Evolutionary conservation across 75 land plant genomes (phyloP).

Genomic region (Cupressus sempervirens): DNA sequence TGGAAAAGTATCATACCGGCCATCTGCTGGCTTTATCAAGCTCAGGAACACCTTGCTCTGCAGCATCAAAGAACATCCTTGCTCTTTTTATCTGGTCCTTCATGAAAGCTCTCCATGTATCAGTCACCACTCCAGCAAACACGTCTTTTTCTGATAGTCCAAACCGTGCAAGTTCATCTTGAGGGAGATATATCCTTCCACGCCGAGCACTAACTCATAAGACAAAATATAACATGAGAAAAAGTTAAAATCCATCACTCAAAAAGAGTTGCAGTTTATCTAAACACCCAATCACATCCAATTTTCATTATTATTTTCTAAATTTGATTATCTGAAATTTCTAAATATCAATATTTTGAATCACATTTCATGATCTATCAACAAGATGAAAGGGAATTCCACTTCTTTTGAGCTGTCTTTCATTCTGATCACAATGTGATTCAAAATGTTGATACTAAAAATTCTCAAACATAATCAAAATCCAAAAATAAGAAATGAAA

Average conservation of each 20-base stretch:
- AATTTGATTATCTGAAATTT: too few species aligned
- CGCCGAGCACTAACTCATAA: slow-evolving; percentile 51
- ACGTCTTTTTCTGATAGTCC: slow-evolving; percentile 81
- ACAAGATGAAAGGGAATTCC: too few species aligned
- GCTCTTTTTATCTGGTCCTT: slow-evolving; percentile 70
- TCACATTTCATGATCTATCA: too few species aligned
- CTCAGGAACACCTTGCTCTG: slow-evolving; percentile 66
- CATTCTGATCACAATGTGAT: too few species aligned
- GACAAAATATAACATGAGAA: background rate
- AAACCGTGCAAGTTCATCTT: slow-evolving; percentile 72
- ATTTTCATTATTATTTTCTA: too few species aligned
- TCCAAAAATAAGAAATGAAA: too few species aligned
- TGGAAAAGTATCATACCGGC: slow-evolving; percentile 53
- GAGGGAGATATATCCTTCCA: slow-evolving; percentile 76
- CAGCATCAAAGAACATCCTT: slow-evolving; percentile 68
- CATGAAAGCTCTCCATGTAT: slow-evolving; percentile 85
- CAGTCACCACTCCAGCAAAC: slow-evolving; percentile 63
- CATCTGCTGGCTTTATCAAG: slow-evolving; percentile 77
- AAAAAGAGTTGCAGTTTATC: background rate
- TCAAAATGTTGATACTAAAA: too few species aligned
- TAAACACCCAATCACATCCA: too few species aligned
- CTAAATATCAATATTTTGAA: too few species aligned
- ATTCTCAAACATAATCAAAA: too few species aligned
- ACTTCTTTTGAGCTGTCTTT: too few species aligned
- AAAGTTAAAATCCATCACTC: background rate